Evolutionary conservation across 768 basidiomycete species (phyloP).

Genomic region (Termitomyces sp.): DNA sequence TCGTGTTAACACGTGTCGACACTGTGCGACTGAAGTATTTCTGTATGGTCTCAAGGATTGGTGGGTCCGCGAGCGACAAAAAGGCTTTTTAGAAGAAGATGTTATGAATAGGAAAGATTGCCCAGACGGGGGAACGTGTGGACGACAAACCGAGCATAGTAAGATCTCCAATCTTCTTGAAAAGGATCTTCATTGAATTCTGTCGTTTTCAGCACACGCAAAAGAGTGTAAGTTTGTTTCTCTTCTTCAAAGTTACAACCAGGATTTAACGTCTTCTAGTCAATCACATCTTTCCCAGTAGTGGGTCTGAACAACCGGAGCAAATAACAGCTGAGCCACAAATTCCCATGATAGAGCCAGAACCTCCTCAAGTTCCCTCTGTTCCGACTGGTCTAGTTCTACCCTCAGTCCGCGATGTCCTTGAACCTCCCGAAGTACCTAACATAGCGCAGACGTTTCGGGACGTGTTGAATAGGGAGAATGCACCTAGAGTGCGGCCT

Average conservation of each 20-base stretch:
- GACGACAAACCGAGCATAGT: slow-evolving; percentile 66
- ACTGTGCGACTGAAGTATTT: slow-evolving; percentile 73
- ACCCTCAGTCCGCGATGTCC: not conserved
- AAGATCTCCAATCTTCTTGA: slow-evolving; percentile 21
- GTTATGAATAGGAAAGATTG: slow-evolving; percentile 68
- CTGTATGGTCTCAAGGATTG: slow-evolving; percentile 76
- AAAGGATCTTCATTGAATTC: slow-evolving; percentile 6
- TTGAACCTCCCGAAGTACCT: not conserved
- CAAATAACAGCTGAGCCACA: not conserved
- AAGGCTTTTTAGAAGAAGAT: slow-evolving; percentile 55
- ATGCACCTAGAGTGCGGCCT: not conserved
- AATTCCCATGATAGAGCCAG: not conserved
- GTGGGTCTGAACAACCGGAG: slow-evolving; percentile 5
- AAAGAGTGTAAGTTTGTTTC: slow-evolving; percentile 59
- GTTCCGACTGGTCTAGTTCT: not conserved
- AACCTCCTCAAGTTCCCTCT: not conserved
- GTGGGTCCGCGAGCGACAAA: slow-evolving; percentile 79
- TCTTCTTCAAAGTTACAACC: not conserved
- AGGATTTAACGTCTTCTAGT: slow-evolving; percentile 22
- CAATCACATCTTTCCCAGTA: slow-evolving; percentile 37
- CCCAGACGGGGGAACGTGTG: slow-evolving; percentile 55
- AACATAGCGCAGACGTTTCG: not conserved
- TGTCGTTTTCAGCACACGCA: slow-evolving; percentile 52
- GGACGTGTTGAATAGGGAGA: not conserved
- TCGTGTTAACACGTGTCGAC: slow-evolving; percentile 61